Conservation (phyloP, 2,329 filamentous ascomycete genomes). For the Corynespora cassiicola region DNA sequence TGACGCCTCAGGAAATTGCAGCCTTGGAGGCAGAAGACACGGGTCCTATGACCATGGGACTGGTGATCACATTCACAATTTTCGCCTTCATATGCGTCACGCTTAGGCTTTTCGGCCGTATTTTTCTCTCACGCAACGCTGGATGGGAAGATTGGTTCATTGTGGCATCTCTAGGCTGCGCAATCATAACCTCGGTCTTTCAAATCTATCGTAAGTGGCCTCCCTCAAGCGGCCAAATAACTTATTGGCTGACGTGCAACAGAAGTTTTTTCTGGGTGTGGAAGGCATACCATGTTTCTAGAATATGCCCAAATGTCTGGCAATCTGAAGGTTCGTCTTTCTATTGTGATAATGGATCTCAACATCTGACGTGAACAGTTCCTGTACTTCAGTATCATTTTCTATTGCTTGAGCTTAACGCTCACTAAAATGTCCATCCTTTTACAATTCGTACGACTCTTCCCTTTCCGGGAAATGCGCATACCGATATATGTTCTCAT, state of each 20-base stretch:
- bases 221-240: too few relatives aligned
- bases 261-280: slow-evolving; percentile 28
- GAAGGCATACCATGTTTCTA: slow-evolving; percentile 29
- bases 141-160: slow-evolving; percentile 11
- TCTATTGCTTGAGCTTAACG: slow-evolving; percentile 27
- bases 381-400: slow-evolving; percentile 33
- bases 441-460: slow-evolving; percentile 35
- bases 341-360: too few relatives aligned
- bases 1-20: slow-evolving; percentile 15
- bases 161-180: slow-evolving; percentile 1
- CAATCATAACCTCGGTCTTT: too few relatives aligned
- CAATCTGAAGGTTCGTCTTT: slow-evolving; percentile 23
- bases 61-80: slow-evolving; percentile 6
- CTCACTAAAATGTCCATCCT: slow-evolving; percentile 37
- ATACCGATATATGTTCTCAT: slow-evolving; percentile 29
- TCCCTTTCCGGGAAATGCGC: slow-evolving; percentile 27
- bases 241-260: slow-evolving; percentile 11
- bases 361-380: slow-evolving; percentile 23
- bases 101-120: slow-evolving; percentile 9
- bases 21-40: slow-evolving; percentile 9
- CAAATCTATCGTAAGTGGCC: too few relatives aligned
- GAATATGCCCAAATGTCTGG: slow-evolving; percentile 11
- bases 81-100: slow-evolving; percentile 7
- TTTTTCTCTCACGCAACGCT: neutral
- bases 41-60: slow-evolving; percentile 7